These are phyloP conservation scores for Candida sonorensis DNA, from an alignment of 805 yeast species.

Conservation along the genomic window DNA sequence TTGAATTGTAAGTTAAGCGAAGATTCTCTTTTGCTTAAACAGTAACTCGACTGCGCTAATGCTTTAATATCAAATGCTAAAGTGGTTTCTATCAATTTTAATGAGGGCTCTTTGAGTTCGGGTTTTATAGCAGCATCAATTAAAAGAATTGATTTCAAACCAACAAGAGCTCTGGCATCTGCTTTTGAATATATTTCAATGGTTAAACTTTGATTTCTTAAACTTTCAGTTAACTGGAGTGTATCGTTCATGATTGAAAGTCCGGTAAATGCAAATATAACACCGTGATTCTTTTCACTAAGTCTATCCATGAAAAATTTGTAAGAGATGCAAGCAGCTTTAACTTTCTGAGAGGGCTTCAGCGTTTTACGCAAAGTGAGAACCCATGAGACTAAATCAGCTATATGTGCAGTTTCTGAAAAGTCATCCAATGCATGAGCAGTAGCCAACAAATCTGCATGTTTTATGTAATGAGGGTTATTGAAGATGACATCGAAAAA, in stretches of 20 bases:
- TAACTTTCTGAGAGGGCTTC: conserved; percentile 42
- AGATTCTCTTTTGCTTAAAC: conserved; percentile 10
- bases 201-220: conserved; percentile 24
- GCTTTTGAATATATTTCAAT: conserved; percentile 33
- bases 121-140: conserved; percentile 18
- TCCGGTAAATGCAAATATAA: conserved; percentile 19
- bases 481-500: conserved; percentile 54
- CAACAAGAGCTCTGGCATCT: conserved; percentile 44
- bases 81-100: conserved; percentile 13
- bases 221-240: conserved; percentile 9
- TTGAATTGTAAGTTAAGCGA: conserved; percentile 13
- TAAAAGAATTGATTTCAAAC: conserved; percentile 31
- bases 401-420: conserved; percentile 19
- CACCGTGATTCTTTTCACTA: conserved; percentile 16
- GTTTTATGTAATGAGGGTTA: conserved; percentile 39
- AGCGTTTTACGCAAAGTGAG: conserved; percentile 33
- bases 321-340: conserved; percentile 46
- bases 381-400: conserved; percentile 54
- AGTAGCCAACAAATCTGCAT: too few species aligned
- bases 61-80: conserved; percentile 20
- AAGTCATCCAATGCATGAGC: too few species aligned
- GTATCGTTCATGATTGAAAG: conserved; percentile 17
- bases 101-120: conserved; percentile 11
- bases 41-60: conserved; percentile 18
- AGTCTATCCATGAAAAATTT: conserved; percentile 36